Evolutionary conservation across 176 grass and related monocot species (phyloP), one percentile per base, ranked within the genome.

Genomic region (Carex littledalei): DNA sequence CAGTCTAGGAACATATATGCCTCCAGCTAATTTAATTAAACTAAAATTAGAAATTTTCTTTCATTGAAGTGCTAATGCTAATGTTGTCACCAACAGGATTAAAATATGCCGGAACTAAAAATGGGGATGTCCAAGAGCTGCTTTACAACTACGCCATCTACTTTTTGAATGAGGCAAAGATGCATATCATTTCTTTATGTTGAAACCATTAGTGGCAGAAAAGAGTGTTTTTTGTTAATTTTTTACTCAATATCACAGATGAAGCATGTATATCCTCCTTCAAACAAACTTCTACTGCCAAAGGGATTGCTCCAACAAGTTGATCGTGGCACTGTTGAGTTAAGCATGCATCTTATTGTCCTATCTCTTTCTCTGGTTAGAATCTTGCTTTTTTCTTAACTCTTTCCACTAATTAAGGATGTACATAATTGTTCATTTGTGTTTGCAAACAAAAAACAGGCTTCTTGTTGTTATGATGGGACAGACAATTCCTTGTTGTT

Each of bases 61-160:
- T 53, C 8, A 32, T 17, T 83, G 34, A 66, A 66, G 20, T 83
- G 39, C 66, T 62, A 79, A 68, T 37, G 22, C 20, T 24, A 31
- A 63, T 63, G 21, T 84, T 24, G 68, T 62, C 80, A 52, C 52
- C 84, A 88, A 60, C 85, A 98, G 95, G 95, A 78, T 86, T 98
- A 67, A 94, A 88, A 87, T 93, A 98, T 90, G 95, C 95, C 85
- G 95, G 95, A 70, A 98, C 91, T 78, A 91, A 89, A 98, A 98
- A 87, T 67, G 91, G 89, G 66, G 95, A 98, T 88, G 92, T 86
- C 50, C 95, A 91, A 76, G 91, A 98, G 78, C 80, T 98, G 72
- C 91, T 98, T 72, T 93, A 98, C 13, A 88, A 80, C 81, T 94
- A 98, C 18, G 87, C 85, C 8, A 63, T 90, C 63, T 80, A 98